Percentiles rank a stretch among this genome's conserved stretches.
Evolutionary conservation across 768 basidiomycete species (phyloP).

Genomic region (Hemileccinum impolitum): DNA sequence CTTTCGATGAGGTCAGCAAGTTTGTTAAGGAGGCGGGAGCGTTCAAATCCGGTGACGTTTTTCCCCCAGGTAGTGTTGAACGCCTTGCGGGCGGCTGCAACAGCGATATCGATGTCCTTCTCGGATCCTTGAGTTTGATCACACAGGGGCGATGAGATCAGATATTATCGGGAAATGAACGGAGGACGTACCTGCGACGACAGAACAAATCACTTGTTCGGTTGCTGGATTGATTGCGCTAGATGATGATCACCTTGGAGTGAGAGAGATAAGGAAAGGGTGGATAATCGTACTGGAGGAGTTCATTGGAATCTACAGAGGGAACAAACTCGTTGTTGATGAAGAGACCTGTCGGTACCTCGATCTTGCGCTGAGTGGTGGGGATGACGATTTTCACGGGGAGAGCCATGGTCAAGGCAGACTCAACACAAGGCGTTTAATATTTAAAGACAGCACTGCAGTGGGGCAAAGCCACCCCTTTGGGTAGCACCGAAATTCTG

Average conservation of each 20-base stretch:
- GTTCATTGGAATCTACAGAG: constrained; percentile 65
- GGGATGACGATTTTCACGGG: constrained; percentile 40
- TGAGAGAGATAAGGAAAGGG: constrained; percentile 4
- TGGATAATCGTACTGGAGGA: constrained; percentile 50
- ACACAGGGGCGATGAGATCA: constrained; percentile 2
- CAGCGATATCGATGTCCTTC: constrained; percentile 81
- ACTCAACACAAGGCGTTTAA: not conserved
- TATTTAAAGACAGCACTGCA: constrained; percentile 10
- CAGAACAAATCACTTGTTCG: constrained; percentile 66
- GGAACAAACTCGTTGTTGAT: constrained; percentile 88
- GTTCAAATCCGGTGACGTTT: constrained; percentile 79
- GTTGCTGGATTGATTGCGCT: constrained; percentile 82
- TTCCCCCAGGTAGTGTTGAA: constrained; percentile 88
- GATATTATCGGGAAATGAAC: not conserved
- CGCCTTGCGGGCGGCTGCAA: constrained; percentile 77
- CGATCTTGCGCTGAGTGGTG: constrained; percentile 46
- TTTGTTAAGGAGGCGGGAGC: constrained; percentile 77
- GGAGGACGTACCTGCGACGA: constrained; percentile 51
- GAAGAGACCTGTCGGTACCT: constrained; percentile 80
- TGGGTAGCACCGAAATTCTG: too few relatives aligned
- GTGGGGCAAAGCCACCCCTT: too few relatives aligned
- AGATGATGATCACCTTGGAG: constrained; percentile 17
- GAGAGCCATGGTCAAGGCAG: constrained; percentile 42
- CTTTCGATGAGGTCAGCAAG: constrained; percentile 89
- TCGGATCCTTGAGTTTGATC: constrained; percentile 44